Evolutionary conservation across 768 basidiomycete species (phyloP), one percentile per base, ranked within the genome.

Genomic region (Tricholoma saponaceum): DNA sequence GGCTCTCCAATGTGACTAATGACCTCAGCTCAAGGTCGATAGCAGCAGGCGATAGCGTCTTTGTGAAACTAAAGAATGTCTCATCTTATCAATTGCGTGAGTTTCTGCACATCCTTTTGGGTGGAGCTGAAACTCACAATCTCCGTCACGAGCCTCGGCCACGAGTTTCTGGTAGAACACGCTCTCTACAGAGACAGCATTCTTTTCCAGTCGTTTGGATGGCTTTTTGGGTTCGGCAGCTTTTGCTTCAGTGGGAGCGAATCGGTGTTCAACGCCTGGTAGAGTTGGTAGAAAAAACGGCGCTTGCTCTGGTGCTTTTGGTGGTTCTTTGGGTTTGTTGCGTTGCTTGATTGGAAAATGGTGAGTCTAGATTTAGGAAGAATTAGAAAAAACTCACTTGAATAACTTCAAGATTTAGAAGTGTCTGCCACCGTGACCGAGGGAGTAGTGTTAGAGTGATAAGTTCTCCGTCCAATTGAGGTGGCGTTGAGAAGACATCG

Each of bases 211-310:
- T 28, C 81, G 73, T 50, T 77, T 77, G 7, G 83, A 80, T 41
- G 75, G 60, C 58, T 80, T 82, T 66, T 72, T 75, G 28, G 58
- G 65, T 60, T 62, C 72, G 51, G 69, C 69, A 62, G 61, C 69
- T 63, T 71, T 77, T 70, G 72, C 78, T 64, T 60, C 73, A 58
- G 68, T 64, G 5, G 87, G 68, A 13, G 84, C 89, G 69, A 98
- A 96, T 16, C 92, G 83, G 16, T 85, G 79, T 57, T 95, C 92
- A 10, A 94, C 83, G 10, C 95, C 96, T 4, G 90, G 88, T 10
- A 98, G 73, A 0, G 95, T 93, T 20, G 96, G 97, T 14, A 99
- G 76, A 79, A 98, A 99, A 79, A 99, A 99, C 0, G 97, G 97
- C 1, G 95, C 96, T 58, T 92, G 83, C 73, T 98, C 96, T 12